phyloP scores from a whole-genome alignment of 805 yeast species.

The Lipomyces kockii region DNA sequence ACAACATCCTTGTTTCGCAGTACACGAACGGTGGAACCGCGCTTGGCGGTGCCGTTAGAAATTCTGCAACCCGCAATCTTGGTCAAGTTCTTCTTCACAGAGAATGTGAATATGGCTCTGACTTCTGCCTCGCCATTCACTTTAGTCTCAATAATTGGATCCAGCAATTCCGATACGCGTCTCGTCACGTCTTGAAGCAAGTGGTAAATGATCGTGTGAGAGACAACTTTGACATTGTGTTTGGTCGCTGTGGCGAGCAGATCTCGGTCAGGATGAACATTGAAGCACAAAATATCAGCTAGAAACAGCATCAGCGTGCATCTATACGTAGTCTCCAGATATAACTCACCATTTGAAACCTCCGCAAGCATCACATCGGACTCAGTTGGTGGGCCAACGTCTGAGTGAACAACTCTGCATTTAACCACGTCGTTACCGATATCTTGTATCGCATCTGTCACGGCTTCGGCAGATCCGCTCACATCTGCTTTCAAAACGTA shows the following conservation, averaged over 20 bases:
- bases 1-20: constrained; percentile 55
- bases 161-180: constrained; percentile 61
- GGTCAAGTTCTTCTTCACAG: constrained; percentile 55
- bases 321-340: too few species aligned
- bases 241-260: constrained; percentile 61
- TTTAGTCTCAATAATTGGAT: constrained; percentile 69
- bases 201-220: constrained; percentile 82
- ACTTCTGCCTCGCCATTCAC: constrained; percentile 69
- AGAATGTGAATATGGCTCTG: constrained; percentile 72
- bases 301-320: background rate
- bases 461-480: constrained; percentile 93
- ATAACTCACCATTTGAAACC: constrained; percentile 52
- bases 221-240: constrained; percentile 60
- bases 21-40: constrained; percentile 63
- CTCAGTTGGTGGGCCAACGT: constrained; percentile 78
- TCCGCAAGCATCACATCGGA: constrained; percentile 70
- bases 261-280: constrained; percentile 69
- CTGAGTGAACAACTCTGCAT: constrained; percentile 68
- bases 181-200: constrained; percentile 82
- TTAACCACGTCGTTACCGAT: constrained; percentile 88
- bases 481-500: constrained; percentile 90
- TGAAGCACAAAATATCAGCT: constrained; percentile 80
- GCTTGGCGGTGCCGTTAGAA: constrained; percentile 64
- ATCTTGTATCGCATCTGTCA: constrained; percentile 74
- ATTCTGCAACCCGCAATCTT: constrained; percentile 90